Base-by-base conservation (phyloP, 2,329 filamentous ascomycete genomes). In the Paecilomyces dactylethromorphus region DNA sequence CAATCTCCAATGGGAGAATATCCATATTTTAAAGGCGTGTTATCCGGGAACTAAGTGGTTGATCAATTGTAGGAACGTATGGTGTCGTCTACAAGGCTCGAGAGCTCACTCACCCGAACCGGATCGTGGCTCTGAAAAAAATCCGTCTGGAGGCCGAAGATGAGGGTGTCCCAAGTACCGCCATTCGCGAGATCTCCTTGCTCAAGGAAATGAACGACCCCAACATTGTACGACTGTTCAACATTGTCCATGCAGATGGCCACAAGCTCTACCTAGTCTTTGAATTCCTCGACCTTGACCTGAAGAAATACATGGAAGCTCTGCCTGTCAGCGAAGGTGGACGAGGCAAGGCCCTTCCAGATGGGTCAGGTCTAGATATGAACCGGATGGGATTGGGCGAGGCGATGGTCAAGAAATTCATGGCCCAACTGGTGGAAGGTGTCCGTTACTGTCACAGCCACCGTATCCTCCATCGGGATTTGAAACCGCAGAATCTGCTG, bases 281-380 rank as follows among this genome's bases (percentile, higher is more conserved):
- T 64, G 92, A 96, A 74, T 96, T 90, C 76, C 87, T 96, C 65
- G 92, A 96, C 70, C 82, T 93, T 59, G 92, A 96, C 69, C 81
- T 96, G 67, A 96, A 96, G 81, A 96, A 95, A 76, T 96, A 95
- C 77, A 96, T 96, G 91, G 92, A 96, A 76, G 85, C 91, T 6
- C 83, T 96, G 51, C 91, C 91, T 3, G 87, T 93, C 59, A 88
- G 83, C 69, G 90, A 95, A 69, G 91, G 91, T 65, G 91, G 91
- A 49, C 86, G 91, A 60, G 91, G 91, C 68, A 94, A 92, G 79
- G 84, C 91, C 50, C 80, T 96, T 55, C 92, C 92, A 8, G 90
- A 93, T 66, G 90, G 90, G 54, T 84, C 88, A 53, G 84, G 83
- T 22, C 73, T 84, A 55, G 82, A 84, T 57, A 77, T 90, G 58